Evolutionary conservation across 257 asterid genomes (phyloP).

Genomic region (Solanum pennellii): DNA sequence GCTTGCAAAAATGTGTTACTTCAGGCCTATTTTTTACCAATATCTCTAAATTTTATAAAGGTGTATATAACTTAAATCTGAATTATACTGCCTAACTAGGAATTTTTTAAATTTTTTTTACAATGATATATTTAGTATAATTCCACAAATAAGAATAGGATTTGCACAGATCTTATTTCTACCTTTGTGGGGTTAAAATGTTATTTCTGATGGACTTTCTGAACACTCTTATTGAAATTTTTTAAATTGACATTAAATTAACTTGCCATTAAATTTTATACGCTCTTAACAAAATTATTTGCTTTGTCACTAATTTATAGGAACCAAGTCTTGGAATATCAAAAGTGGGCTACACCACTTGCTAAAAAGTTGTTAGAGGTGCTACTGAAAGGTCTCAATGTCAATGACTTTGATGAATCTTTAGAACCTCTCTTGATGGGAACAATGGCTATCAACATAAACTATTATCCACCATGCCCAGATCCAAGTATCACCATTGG

Average conservation of each 20-base stretch:
- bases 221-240: neutral
- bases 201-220: neutral
- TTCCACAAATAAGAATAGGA: neutral
- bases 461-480: slow-evolving; percentile 39
- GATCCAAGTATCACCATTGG: slow-evolving; percentile 39
- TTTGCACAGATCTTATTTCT: neutral
- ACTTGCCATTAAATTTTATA: neutral
- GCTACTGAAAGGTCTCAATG: slow-evolving; percentile 28
- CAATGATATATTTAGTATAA: neutral
- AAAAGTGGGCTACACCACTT: slow-evolving; percentile 27
- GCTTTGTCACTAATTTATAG: neutral
- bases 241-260: too few species aligned
- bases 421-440: slow-evolving; percentile 34
- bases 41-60: neutral
- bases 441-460: slow-evolving; percentile 9
- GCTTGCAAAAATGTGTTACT: neutral
- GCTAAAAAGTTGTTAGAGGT: slow-evolving; percentile 21
- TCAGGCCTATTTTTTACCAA: neutral
- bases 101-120: neutral
- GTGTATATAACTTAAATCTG: neutral
- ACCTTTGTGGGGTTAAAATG: neutral
- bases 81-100: neutral
- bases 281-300: neutral
- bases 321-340: slow-evolving; percentile 29
- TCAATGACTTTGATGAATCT: slow-evolving; percentile 20